Evolutionary conservation across 345 rosid species (phyloP), one percentile per base, ranked within the genome.

Genomic region (Eucalyptus polyanthemos): DNA sequence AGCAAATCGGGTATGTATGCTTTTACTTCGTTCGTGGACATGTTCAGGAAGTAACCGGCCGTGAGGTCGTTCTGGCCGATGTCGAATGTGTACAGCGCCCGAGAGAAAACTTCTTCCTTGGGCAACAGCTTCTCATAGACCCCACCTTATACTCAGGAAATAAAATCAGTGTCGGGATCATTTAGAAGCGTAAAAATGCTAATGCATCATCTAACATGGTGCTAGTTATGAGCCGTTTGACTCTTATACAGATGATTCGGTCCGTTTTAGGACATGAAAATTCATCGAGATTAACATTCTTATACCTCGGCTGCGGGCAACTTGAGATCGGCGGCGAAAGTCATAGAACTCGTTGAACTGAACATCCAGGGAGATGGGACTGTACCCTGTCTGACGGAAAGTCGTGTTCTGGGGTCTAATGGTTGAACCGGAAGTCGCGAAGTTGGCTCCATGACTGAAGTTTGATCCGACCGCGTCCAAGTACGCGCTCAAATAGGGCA

Each of bases 391-490:
- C 50, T 96, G 96, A 9, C 81, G 93, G 51, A 96, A 93, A 83
- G 97, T 96, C 1, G 94, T 89, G 93, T 96, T 96, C 87, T 92
- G 95, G 67, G 96, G 97, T 90, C 97, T 93, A 53, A 97, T 92
- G 65, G 99, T 96, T 4, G 99, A 97, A 14, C 98, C 99, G 3
- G 98, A 97, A 1, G 99, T 97, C 15, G 99, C 99, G 40, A 97
- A 97, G 92, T 97, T 97, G 88, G 97, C 99, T 29, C 99, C 99
- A 19, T 95, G 94, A 76, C 89, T 94, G 91, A 97, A 97, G 93
- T 96, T 96, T 83, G 94, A 93, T n/a, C 99, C 99, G 29, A 97
- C 91, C 0, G 99, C 92, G 49, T 96, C 98, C 16, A 97, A 96
- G 87, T 93, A 96, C 37, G 98, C 97, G 50, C 97, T 96, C 44